These are phyloP conservation scores for Saksenaea oblongispora DNA, from an alignment of 371 early-diverging fungal species.

Conservation along the genomic window DNA sequence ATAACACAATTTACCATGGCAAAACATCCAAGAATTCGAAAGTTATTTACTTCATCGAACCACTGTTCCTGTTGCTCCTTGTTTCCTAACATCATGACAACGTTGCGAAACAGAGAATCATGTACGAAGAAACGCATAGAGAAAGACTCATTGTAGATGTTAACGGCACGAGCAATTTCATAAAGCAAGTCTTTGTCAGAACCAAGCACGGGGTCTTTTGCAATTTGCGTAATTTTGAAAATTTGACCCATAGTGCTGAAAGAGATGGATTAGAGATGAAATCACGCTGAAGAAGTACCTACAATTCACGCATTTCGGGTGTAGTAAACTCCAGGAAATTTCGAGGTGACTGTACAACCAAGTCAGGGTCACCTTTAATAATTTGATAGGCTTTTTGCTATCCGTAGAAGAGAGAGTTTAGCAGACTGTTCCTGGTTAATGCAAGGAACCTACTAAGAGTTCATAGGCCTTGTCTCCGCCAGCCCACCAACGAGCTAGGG, in stretches of 20 bases:
- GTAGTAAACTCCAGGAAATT: constrained; percentile 61
- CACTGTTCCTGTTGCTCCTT: constrained; percentile 60
- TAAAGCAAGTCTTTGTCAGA: constrained; percentile 13
- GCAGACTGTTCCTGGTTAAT: background rate
- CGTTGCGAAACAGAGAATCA: constrained; percentile 60
- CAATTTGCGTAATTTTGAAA: constrained; percentile 39
- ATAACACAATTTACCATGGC: constrained; percentile 57
- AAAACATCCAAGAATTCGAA: constrained; percentile 65
- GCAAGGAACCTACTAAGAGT: constrained; percentile 27
- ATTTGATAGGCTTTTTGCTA: constrained; percentile 51
- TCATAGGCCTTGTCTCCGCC: constrained; percentile 53
- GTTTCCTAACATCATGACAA: constrained; percentile 60
- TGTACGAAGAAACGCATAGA: constrained; percentile 70
- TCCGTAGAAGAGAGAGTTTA: background rate
- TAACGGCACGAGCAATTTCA: constrained; percentile 17
- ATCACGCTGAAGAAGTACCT: no score
- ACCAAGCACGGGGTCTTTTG: constrained; percentile 2
- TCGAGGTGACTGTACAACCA: constrained; percentile 53
- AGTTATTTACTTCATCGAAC: constrained; percentile 54
- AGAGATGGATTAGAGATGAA: no score
- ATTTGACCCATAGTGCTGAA: constrained; percentile 62
- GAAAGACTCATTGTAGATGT: constrained; percentile 60
- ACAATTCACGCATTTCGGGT: constrained; percentile 65
- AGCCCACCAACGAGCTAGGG: constrained; percentile 45
- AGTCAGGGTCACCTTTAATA: constrained; percentile 60